Evolutionary conservation across 2,329 filamentous ascomycete species (phyloP).

Genomic region (Neofusicoccum parvum): DNA sequence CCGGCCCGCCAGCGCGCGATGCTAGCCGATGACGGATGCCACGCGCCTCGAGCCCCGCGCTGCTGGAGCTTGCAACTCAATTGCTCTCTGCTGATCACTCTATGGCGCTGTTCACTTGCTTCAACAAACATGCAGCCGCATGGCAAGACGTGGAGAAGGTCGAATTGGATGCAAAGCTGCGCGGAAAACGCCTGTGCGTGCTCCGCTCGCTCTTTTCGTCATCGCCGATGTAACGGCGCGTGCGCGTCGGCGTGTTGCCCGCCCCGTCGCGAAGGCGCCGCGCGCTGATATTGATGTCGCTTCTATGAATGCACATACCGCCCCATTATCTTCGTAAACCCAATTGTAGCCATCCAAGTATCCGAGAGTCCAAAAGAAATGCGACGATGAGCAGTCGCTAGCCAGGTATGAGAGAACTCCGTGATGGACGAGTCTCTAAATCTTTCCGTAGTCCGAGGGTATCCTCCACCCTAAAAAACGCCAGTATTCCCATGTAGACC

Average conservation of each 20-base stretch:
- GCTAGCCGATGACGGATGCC: conserved; percentile 2
- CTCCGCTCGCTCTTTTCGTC: neutral
- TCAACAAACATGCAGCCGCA: too few relatives aligned
- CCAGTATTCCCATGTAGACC: conserved; percentile 5
- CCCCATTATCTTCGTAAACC: conserved; percentile 3
- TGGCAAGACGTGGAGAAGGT: neutral
- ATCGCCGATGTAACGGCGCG: conserved; percentile 6
- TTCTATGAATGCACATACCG: conserved; percentile 11
- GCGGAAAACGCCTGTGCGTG: neutral
- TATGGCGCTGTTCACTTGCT: neutral
- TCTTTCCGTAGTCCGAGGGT: conserved; percentile 12
- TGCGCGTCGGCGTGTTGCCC: neutral
- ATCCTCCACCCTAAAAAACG: conserved; percentile 14
- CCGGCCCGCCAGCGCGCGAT: neutral
- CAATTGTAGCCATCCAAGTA: conserved; percentile 6
- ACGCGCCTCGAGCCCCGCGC: neutral
- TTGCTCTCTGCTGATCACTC: neutral
- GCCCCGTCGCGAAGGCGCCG: conserved; percentile 4
- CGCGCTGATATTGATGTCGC: neutral
- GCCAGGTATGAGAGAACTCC: conserved; percentile 10
- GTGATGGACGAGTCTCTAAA: neutral
- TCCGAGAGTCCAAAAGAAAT: neutral
- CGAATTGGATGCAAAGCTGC: neutral
- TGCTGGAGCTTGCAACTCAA: neutral
- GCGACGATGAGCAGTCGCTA: neutral